Evolutionary conservation across 495 filamentous ascomycete species (phyloP).

Genomic region (Neurospora sp.): DNA sequence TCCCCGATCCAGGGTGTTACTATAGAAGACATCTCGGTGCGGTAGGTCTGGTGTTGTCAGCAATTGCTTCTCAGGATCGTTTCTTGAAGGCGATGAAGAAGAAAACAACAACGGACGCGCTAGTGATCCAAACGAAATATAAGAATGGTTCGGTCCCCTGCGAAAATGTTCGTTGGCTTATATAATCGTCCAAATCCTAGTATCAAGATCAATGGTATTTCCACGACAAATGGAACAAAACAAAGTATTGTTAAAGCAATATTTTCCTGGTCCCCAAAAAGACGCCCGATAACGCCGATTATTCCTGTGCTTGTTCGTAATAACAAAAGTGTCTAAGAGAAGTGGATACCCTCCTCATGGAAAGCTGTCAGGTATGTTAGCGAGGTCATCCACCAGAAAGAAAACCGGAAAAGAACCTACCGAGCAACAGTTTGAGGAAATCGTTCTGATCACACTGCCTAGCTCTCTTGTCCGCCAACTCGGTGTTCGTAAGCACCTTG

Average conservation of each 20-base stretch:
- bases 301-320: neutral
- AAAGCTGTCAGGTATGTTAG: conserved; percentile 35
- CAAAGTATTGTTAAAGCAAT: neutral
- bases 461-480: conserved; percentile 67
- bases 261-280: neutral
- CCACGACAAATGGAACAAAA: neutral
- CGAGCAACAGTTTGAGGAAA: conserved; percentile 51
- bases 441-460: conserved; percentile 84
- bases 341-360: conserved; percentile 88
- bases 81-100: neutral
- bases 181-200: neutral
- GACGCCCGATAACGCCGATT: neutral
- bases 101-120: neutral
- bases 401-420: neutral
- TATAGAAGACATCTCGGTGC: neutral
- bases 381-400: conserved; percentile 13
- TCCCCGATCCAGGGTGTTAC: neutral
- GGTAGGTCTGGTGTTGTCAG: neutral
- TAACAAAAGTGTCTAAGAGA: conserved; percentile 42
- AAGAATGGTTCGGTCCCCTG: neutral
- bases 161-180: neutral
- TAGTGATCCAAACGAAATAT: neutral
- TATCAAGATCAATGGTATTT: neutral
- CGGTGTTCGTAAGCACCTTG: conserved; percentile 67
- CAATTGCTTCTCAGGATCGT: neutral